Evolutionary conservation across 257 asterid genomes (phyloP).

Genomic region (Ajuga chamaepitys): DNA sequence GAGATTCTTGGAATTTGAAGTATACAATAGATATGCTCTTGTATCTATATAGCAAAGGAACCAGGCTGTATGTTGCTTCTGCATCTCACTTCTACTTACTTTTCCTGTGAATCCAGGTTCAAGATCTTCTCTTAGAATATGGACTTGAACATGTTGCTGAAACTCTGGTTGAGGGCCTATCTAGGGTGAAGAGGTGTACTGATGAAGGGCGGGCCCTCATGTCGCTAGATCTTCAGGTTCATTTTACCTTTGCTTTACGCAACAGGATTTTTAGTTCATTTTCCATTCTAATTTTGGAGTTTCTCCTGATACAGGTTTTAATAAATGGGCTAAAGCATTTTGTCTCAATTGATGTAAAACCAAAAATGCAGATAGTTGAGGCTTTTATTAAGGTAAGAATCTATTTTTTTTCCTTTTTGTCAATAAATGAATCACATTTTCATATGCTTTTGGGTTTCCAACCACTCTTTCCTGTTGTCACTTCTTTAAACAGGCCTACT

Average conservation of each 20-base stretch:
- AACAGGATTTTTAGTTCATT: not conserved
- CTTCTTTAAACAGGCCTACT: conserved; percentile 67
- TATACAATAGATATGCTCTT: not conserved
- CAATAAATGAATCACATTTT: not conserved
- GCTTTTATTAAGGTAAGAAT: conserved; percentile 81
- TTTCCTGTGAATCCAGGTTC: conserved; percentile 47
- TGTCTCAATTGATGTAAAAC: conserved; percentile 66
- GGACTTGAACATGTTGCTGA: conserved; percentile 92
- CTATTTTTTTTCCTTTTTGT: too few species aligned
- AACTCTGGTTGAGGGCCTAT: conserved; percentile 84
- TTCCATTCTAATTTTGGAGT: conserved; percentile 3
- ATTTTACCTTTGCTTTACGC: conserved; percentile 6
- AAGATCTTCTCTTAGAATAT: conserved; percentile 78
- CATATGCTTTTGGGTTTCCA: not conserved
- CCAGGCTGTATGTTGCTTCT: not conserved
- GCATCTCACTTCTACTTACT: conserved; percentile 1
- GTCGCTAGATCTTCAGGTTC: conserved; percentile 98
- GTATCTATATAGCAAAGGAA: not conserved
- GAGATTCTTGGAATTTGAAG: not conserved
- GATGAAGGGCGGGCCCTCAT: conserved; percentile 99
- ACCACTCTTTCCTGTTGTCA: not conserved
- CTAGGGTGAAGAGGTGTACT: conserved; percentile 89
- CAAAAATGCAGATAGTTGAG: conserved; percentile 85
- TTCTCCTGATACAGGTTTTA: conserved; percentile 54
- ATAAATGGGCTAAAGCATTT: conserved; percentile 94